Base-by-base conservation (phyloP, 2,329 filamentous ascomycete genomes). In the Blastomyces silverae region DNA sequence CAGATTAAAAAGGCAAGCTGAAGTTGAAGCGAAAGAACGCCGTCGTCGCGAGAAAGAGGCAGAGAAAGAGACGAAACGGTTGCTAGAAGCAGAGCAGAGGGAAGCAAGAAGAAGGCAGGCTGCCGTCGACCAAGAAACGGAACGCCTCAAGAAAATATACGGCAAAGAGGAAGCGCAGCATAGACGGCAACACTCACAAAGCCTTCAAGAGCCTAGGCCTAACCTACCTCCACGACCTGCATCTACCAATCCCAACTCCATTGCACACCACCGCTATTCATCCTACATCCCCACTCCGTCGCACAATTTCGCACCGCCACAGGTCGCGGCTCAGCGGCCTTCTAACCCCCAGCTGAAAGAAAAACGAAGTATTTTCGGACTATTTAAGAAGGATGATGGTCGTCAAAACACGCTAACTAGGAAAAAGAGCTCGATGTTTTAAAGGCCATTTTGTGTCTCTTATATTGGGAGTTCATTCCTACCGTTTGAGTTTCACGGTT, bases 71-170 rank as follows among this genome's bases (percentile, higher is more conserved):
- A 78, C 83, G 0, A 80, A 80, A 64, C 80, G 82, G 57, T 77
- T 84, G 63, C 74, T 84, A 8, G 79, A 81, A 50, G 78, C 79
- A 28, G 84, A 87, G 71, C 79, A 84, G 56, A 81, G 81, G 61
- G 82, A 83, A 62, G 74, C 73, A 13, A 80, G 79, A 64, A 80
- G 78, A 65, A 80, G 78, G 65, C 80, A 86, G 67, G 80, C 79
- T 0, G 83, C 84, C 63, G 81, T 91, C 13, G 87, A 96, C 46
- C 85, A 86, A 55, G 92, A 97, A 76, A 96, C 91, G 0, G 87
- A 87, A 69, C 83, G 91, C 0, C 78, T 97, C 8, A 79, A 82
- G 64, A 81, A 79, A 68, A 71, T 85, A 59, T 88, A 86, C 68
- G 84, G 84, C 57, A 69, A 72, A 64, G 75, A 81, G 46, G 75